These are phyloP conservation scores for Lonicera japonica DNA, from an alignment of 129 eudicot species.

Conservation along the genomic window DNA sequence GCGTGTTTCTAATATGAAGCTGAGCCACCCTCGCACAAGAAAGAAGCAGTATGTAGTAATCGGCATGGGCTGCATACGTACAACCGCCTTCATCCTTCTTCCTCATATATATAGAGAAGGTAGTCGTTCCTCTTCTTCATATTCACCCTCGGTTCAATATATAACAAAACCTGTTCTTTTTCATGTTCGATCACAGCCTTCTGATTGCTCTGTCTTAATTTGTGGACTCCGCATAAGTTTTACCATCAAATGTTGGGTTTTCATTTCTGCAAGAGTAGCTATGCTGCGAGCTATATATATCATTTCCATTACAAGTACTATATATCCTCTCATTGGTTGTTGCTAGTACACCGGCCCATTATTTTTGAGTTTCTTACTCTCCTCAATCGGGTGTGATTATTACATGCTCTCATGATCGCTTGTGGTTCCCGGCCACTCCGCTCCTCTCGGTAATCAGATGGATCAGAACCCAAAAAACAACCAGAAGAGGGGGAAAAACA, in stretches of 20 bases:
- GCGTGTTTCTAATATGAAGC: constrained; percentile 57
- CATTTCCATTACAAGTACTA: neutral
- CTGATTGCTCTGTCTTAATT: constrained; percentile 38
- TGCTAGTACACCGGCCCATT: neutral
- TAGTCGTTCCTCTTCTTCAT: constrained; percentile 31
- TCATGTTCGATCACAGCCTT: constrained; percentile 54
- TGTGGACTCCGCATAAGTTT: constrained; percentile 13
- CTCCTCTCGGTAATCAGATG: constrained; percentile 7
- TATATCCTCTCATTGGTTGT: constrained; percentile 3
- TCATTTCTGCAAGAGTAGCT: neutral
- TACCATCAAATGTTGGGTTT: neutral
- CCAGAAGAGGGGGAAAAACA: no score
- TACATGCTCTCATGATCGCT: constrained; percentile 36
- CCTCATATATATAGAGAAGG: constrained; percentile 47
- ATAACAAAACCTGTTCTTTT: constrained; percentile 61
- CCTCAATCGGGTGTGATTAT: constrained; percentile 10
- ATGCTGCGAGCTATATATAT: neutral
- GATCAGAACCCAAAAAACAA: constrained; percentile 22
- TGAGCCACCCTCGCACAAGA: constrained; percentile 74
- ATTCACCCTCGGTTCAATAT: constrained; percentile 54
- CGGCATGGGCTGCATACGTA: constrained; percentile 62
- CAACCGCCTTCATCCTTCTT: constrained; percentile 42
- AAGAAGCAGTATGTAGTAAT: constrained; percentile 69
- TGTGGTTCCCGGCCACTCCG: constrained; percentile 20
- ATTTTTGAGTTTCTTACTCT: constrained; percentile 23